phyloP scores from a whole-genome alignment of 495 filamentous ascomycete genomes.

The Tuber umbilicatum region DNA sequence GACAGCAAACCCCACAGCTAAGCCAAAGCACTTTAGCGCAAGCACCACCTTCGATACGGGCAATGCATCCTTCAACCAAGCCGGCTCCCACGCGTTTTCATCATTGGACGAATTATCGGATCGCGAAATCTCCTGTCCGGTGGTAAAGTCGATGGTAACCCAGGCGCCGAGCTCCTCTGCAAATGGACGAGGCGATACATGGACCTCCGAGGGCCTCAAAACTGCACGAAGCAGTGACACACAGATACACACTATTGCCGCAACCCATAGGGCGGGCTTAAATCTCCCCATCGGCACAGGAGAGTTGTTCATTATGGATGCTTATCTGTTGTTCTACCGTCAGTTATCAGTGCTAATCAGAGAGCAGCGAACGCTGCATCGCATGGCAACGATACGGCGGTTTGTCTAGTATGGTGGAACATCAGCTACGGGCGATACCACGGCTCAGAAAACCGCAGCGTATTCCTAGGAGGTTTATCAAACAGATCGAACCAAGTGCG shows the following conservation, averaged over 20 bases:
- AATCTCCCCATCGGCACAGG: not conserved
- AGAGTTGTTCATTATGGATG: not conserved
- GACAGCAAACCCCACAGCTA: not conserved
- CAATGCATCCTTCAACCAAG: not conserved
- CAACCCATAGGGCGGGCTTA: not conserved
- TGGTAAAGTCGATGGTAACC: not conserved
- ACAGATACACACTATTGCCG: not conserved
- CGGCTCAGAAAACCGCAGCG: not conserved
- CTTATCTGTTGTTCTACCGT: not conserved
- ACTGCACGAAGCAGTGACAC: not conserved
- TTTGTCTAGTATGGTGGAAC: not conserved
- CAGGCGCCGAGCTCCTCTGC: not conserved
- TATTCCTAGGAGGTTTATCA: not conserved
- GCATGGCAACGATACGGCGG: not conserved
- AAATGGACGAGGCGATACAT: not conserved
- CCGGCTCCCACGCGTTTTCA: not conserved
- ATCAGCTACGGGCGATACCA: not conserved
- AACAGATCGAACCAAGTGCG: not conserved
- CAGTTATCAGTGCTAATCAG: not conserved
- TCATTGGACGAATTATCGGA: not conserved
- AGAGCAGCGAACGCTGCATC: not conserved
- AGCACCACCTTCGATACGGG: not conserved
- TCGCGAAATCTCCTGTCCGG: not conserved
- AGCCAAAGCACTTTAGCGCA: not conserved
- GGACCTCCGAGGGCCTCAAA: not conserved